Evolutionary conservation across 495 filamentous ascomycete genomes (phyloP).

Genomic region (Xylaria telfairii): DNA sequence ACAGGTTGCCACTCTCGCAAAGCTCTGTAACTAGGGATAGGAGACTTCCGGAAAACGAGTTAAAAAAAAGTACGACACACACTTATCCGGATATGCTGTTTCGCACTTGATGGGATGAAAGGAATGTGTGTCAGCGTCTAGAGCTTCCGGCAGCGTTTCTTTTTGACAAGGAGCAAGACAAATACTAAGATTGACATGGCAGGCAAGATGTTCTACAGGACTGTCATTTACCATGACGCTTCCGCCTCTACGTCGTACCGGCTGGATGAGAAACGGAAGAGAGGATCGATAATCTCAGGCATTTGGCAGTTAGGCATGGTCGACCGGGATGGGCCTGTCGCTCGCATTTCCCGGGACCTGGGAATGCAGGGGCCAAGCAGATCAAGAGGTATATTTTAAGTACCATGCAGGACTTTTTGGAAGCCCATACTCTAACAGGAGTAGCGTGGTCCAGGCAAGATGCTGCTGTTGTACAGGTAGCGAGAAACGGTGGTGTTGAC

Average conservation of each 20-base stretch:
- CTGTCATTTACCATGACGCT: slow-evolving; percentile 11
- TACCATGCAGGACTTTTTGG: slow-evolving; percentile 27
- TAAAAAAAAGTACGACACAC: slow-evolving; percentile 16
- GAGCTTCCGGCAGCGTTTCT: not conserved
- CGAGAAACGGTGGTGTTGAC: not conserved
- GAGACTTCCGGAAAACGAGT: slow-evolving; percentile 9
- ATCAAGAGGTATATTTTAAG: slow-evolving; percentile 25
- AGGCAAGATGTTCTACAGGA: slow-evolving; percentile 20
- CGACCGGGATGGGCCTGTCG: slow-evolving; percentile 25
- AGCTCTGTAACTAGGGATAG: slow-evolving; percentile 8
- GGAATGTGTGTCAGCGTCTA: slow-evolving; percentile 24
- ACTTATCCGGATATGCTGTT: slow-evolving; percentile 13
- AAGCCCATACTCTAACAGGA: not conserved
- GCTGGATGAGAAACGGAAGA: not conserved
- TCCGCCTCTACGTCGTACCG: not conserved
- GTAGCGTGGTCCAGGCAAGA: not conserved
- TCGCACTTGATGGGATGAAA: slow-evolving; percentile 12
- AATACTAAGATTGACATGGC: slow-evolving; percentile 18
- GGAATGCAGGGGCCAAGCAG: slow-evolving; percentile 27
- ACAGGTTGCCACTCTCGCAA: not conserved
- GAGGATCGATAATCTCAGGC: slow-evolving; percentile 10
- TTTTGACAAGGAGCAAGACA: slow-evolving; percentile 18
- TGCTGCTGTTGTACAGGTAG: not conserved
- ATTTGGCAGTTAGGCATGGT: slow-evolving; percentile 20
- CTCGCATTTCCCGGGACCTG: slow-evolving; percentile 25